A percentile compares a stretch with the other conserved stretches of the same genome.
Evolutionary conservation across 106 monocot genomes (phyloP).

Genomic region (Acorus calamus): DNA sequence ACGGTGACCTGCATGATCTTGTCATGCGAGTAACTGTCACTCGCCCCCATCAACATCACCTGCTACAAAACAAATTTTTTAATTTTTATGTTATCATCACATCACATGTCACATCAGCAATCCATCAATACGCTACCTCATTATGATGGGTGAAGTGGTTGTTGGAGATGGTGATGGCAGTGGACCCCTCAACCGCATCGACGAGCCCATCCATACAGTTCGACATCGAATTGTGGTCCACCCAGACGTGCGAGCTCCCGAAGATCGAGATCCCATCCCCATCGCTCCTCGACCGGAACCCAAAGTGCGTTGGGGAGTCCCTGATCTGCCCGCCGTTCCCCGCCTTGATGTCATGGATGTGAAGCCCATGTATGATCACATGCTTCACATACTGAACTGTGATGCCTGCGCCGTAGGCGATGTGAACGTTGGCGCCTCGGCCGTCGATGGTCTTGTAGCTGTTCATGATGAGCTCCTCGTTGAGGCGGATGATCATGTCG

Average conservation of each 20-base stretch:
- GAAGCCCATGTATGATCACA: slow-evolving; percentile 53
- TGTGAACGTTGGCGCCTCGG: slow-evolving; percentile 36
- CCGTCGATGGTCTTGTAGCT: slow-evolving; percentile 68
- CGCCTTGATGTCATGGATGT: slow-evolving; percentile 23
- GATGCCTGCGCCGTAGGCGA: slow-evolving; percentile 44
- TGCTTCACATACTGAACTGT: slow-evolving; percentile 35
- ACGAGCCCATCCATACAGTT: slow-evolving; percentile 36
- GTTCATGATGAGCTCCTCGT: slow-evolving; percentile 49
- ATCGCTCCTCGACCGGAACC: slow-evolving; percentile 20
- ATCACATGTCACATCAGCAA: background rate
- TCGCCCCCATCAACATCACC: slow-evolving; percentile 57
- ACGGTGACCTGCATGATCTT: slow-evolving; percentile 47
- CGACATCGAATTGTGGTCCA: slow-evolving; percentile 35
- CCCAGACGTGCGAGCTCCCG: slow-evolving; percentile 30
- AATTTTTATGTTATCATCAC: no score
- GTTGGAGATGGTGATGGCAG: slow-evolving; percentile 45
- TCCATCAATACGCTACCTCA: slow-evolving; percentile 5
- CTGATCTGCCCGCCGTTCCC: slow-evolving; percentile 22
- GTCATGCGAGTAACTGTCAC: slow-evolving; percentile 21
- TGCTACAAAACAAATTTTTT: no score
- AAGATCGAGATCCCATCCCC: slow-evolving; percentile 29
- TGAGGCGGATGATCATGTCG: slow-evolving; percentile 34
- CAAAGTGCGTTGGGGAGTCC: slow-evolving; percentile 26
- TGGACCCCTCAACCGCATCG: slow-evolving; percentile 43
- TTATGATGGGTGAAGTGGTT: slow-evolving; percentile 40